Percentiles rank a stretch among this genome's conserved stretches.
Evolutionary conservation across 1,284 basidiomycete species (phyloP).

Genomic region (Jaminaea rosea): DNA sequence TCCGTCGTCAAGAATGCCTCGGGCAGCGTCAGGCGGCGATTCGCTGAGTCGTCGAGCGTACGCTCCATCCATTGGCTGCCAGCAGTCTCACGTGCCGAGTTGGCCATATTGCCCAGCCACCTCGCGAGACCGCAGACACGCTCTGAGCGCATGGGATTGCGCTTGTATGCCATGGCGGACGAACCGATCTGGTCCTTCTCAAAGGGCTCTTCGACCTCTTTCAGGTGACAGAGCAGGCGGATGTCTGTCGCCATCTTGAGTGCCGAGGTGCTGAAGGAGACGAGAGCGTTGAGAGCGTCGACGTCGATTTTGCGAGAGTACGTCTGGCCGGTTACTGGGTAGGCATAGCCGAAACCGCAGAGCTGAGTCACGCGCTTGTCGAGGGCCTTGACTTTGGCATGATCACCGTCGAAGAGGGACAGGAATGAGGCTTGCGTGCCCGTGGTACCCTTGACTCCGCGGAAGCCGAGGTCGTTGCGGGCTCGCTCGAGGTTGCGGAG

Average conservation of each 20-base stretch:
- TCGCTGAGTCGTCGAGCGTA: constrained; percentile 55
- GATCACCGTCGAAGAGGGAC: constrained; percentile 82
- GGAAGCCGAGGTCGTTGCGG: constrained; percentile 86
- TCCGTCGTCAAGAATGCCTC: constrained; percentile 96
- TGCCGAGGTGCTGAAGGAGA: constrained; percentile 85
- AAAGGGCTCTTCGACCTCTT: constrained; percentile 98
- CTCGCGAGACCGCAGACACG: constrained; percentile 88
- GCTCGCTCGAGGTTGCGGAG: constrained; percentile 85
- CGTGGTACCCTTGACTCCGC: constrained; percentile 97
- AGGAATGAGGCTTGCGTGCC: constrained; percentile 96
- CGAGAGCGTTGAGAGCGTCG: constrained; percentile 80
- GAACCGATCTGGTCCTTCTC: constrained; percentile 96
- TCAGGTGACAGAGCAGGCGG: constrained; percentile 50
- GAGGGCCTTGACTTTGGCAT: constrained; percentile 74
- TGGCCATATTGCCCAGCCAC: constrained; percentile 56
- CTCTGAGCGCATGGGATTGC: constrained; percentile 98
- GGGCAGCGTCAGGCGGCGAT: constrained; percentile 87
- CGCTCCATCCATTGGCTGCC: constrained; percentile 47
- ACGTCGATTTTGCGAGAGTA: constrained; percentile 97
- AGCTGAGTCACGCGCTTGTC: constrained; percentile 69
- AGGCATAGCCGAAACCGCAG: constrained; percentile 83
- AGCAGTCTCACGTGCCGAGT: constrained; percentile 50
- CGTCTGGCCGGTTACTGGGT: constrained; percentile 96
- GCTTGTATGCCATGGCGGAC: constrained; percentile 97
- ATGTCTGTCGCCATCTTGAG: constrained; percentile 98